Conservation (phyloP, 371 early-diverging fungal genomes). For the Mycotypha africana region DNA sequence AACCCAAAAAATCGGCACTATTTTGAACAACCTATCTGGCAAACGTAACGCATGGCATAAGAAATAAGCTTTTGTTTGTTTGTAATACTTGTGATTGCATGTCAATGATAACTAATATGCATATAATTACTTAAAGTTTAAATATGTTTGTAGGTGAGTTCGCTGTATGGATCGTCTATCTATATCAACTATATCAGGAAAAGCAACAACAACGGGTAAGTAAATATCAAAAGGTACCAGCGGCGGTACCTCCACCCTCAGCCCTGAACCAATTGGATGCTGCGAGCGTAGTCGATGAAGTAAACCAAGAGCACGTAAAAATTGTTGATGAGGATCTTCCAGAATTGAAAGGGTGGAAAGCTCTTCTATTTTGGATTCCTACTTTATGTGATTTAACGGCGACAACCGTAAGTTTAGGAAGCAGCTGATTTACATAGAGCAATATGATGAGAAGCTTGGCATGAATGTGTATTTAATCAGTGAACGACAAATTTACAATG, state of each 20-base stretch:
- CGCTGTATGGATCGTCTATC: conserved; percentile 38
- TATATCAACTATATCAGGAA: conserved; percentile 27
- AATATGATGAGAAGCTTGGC: too few relatives aligned
- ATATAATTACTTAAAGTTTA: conserved; percentile 26
- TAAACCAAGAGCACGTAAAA: conserved; percentile 19
- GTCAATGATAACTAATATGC: neutral
- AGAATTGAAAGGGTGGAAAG: conserved; percentile 51
- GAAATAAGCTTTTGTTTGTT: neutral
- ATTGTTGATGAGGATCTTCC: conserved; percentile 6
- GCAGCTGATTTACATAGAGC: too few relatives aligned
- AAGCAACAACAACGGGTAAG: conserved; percentile 6
- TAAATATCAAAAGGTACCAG: neutral
- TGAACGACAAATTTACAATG: too few relatives aligned
- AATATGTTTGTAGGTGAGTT: conserved; percentile 96
- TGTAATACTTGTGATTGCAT: too few relatives aligned
- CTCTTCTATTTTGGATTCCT: conserved; percentile 83
- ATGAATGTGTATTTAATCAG: too few relatives aligned
- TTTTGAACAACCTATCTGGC: conserved; percentile 97
- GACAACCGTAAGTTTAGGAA: conserved; percentile 63
- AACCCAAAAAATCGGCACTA: conserved; percentile 63
- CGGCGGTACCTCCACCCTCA: conserved; percentile 21
- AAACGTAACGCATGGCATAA: conserved; percentile 53
- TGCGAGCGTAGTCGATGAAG: conserved; percentile 26
- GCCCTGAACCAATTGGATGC: conserved; percentile 41
- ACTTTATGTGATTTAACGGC: conserved; percentile 89